phyloP scores from a whole-genome alignment of 495 filamentous ascomycete genomes.

The Monascus purpureus region DNA sequence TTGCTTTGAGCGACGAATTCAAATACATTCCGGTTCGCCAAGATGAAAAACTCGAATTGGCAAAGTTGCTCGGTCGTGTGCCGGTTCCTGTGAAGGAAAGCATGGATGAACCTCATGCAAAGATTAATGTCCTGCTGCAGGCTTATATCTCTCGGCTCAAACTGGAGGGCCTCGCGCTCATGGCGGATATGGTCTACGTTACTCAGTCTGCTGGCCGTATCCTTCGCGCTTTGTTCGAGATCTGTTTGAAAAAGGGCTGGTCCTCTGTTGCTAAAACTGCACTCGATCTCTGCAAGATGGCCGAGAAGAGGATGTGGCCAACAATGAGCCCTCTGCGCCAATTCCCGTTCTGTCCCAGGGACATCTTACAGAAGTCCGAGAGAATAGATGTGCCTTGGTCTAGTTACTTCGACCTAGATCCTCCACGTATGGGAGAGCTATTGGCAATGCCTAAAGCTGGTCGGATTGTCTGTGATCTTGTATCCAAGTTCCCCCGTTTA shows the following conservation, averaged over 20 bases:
- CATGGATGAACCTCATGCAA: conserved; percentile 91
- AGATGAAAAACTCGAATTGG: conserved; percentile 92
- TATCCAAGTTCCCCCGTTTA: conserved; percentile 85
- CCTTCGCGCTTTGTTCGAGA: conserved; percentile 89
- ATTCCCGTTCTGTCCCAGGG: conserved; percentile 65
- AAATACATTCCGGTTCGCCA: conserved; percentile 97
- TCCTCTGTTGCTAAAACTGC: conserved; percentile 84
- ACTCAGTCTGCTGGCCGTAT: conserved; percentile 97
- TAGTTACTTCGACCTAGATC: conserved; percentile 90
- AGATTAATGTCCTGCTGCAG: conserved; percentile 98
- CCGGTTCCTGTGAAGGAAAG: conserved; percentile 95
- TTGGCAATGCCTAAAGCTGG: conserved; percentile 86
- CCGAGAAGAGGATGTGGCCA: conserved; percentile 98
- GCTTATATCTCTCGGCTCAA: conserved; percentile 93
- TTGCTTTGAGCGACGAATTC: conserved; percentile 94
- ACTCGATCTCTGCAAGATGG: conserved; percentile 96
- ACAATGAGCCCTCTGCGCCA: conserved; percentile 94
- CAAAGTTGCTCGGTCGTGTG: conserved; percentile 77
- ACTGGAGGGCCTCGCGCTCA: conserved; percentile 84
- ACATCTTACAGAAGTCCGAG: conserved; percentile 85
- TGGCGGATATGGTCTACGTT: conserved; percentile 98
- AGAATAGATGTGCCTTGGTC: conserved; percentile 87
- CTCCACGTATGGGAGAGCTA: conserved; percentile 92
- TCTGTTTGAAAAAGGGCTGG: conserved; percentile 92
- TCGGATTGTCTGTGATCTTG: conserved; percentile 66